A percentile compares a stretch with the other conserved stretches of the same genome.
Conservation (phyloP, 805 yeast species). For the Lipomyces starkeyi region DNA sequence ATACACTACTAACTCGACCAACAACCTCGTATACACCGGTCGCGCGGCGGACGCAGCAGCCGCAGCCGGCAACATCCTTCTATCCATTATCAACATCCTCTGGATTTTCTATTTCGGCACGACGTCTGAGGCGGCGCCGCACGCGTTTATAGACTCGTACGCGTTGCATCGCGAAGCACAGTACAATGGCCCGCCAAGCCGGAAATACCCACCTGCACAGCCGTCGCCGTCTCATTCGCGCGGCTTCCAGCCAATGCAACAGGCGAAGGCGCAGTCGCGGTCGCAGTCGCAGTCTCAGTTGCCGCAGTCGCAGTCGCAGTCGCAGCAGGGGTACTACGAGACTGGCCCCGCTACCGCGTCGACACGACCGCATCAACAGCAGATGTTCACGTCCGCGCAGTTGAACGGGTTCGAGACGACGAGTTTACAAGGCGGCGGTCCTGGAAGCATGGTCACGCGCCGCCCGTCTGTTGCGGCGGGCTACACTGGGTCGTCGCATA, state of each 20-base stretch:
- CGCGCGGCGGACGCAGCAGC: conserved; percentile 78
- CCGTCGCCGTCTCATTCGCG: conserved; percentile 3
- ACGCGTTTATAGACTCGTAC: conserved; percentile 83
- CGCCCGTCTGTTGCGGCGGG: conserved; percentile 15
- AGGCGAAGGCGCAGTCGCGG: neutral
- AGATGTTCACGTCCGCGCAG: conserved; percentile 48
- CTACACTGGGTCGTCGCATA: conserved; percentile 17
- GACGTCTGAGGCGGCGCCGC: conserved; percentile 85
- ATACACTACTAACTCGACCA: conserved; percentile 84
- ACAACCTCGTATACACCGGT: conserved; percentile 72
- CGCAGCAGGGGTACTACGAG: conserved; percentile 8
- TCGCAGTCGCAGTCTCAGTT: neutral
- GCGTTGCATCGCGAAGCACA: conserved; percentile 19
- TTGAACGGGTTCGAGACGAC: conserved; percentile 51
- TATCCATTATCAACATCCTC: conserved; percentile 74
- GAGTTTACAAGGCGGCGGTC: conserved; percentile 35
- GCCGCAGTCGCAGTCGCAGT: neutral
- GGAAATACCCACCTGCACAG: conserved; percentile 7
- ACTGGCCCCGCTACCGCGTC: neutral
- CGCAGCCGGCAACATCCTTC: conserved; percentile 87
- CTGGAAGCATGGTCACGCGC: neutral
- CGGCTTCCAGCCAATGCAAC: neutral
- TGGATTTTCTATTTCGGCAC: conserved; percentile 93
- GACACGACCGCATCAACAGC: conserved; percentile 19
- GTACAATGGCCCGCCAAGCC: neutral